phyloP scores from a whole-genome alignment of 176 grass and related monocot genomes.

The Puccinellia tenuiflora region DNA sequence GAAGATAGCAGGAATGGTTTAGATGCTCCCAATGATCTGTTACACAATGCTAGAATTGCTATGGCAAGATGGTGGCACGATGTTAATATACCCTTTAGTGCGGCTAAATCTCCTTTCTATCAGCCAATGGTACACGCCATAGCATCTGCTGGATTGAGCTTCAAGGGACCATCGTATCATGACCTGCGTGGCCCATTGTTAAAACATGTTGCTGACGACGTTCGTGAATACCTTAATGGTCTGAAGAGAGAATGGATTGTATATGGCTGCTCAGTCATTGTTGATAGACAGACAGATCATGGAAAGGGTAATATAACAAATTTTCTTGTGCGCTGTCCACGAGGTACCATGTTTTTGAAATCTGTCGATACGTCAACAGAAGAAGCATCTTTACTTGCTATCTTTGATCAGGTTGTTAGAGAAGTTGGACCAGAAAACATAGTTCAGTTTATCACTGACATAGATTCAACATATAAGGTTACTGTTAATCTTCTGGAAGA shows the following conservation, averaged over 20 bases:
- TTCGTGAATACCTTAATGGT: constrained; percentile 40
- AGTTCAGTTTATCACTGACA: constrained; percentile 46
- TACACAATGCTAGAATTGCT: constrained; percentile 40
- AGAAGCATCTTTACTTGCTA: constrained; percentile 32
- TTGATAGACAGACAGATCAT: constrained; percentile 35
- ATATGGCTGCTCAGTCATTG: constrained; percentile 52
- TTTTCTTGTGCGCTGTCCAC: constrained; percentile 41
- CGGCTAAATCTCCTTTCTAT: constrained; percentile 53
- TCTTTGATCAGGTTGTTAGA: constrained; percentile 58
- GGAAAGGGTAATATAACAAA: constrained; percentile 39
- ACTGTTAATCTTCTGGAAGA: constrained; percentile 34
- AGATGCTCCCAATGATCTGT: constrained; percentile 29
- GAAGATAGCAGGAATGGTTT: not conserved
- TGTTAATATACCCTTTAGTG: constrained; percentile 47
- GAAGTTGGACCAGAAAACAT: constrained; percentile 44
- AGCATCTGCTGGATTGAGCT: constrained; percentile 29
- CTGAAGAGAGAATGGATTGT: constrained; percentile 45
- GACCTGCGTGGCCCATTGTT: constrained; percentile 42
- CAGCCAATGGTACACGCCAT: constrained; percentile 49
- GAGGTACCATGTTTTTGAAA: constrained; percentile 50
- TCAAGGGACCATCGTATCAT: constrained; percentile 53
- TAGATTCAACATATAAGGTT: constrained; percentile 33
- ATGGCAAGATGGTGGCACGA: constrained; percentile 63
- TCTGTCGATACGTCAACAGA: constrained; percentile 46
- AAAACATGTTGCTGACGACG: constrained; percentile 33